phyloP scores from a whole-genome alignment of 176 grass and related monocot genomes.

The Rhynchospora tenuis region DNA sequence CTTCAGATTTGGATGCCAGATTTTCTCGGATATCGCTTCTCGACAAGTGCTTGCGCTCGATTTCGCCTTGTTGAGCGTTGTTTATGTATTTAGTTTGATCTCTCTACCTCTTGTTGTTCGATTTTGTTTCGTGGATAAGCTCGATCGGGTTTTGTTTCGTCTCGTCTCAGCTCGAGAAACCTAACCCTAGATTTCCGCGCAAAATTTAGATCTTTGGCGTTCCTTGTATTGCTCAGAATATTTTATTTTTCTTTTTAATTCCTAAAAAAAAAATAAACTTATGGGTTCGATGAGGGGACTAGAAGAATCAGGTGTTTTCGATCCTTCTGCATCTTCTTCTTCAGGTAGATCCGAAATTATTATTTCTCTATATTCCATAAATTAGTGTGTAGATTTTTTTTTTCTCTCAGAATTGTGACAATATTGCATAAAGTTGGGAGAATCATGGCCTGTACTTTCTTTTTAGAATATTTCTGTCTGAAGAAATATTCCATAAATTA shows the following conservation, averaged over 20 bases:
- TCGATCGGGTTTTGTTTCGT: not conserved
- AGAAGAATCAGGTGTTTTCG: not conserved
- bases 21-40: not conserved
- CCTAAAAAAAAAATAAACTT: not conserved
- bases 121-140: not conserved
- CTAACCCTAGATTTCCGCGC: constrained; percentile 14
- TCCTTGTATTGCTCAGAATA: not conserved
- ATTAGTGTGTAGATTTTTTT: not conserved
- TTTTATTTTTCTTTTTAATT: not conserved
- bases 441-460: not conserved
- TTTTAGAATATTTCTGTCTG: not conserved
- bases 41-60: not conserved
- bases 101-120: not conserved
- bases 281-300: constrained; percentile 26
- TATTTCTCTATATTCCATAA: not conserved
- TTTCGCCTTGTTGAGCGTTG: not conserved
- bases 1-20: constrained; percentile 13
- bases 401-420: not conserved
- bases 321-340: constrained; percentile 25
- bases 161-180: constrained; percentile 18
- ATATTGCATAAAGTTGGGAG: not conserved
- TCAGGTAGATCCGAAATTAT: constrained; percentile 18
- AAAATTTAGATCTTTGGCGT: not conserved
- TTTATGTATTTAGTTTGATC: constrained; percentile 9
- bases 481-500: too few species aligned